Percentiles rank a stretch among this genome's conserved stretches.
phyloP scores from a whole-genome alignment of 768 basidiomycete genomes.

The Tulasnella sp. region DNA sequence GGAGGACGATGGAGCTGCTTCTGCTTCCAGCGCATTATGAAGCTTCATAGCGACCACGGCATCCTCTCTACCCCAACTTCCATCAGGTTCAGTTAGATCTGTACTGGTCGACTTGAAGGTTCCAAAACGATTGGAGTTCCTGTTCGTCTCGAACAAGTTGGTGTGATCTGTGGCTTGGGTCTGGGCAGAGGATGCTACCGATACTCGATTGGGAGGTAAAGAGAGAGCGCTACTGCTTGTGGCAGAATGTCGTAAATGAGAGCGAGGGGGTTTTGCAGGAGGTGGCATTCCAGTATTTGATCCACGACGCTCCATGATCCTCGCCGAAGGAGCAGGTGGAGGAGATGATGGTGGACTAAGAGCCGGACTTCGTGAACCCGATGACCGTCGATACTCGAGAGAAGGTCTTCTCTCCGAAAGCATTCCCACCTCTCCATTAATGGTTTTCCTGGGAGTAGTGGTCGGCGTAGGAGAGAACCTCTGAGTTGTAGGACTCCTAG shows the following conservation, averaged over 20 bases:
- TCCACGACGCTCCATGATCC: constrained; percentile 10
- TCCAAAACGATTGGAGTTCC: constrained; percentile 43
- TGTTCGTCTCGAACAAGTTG: constrained; percentile 27
- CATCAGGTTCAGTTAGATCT: constrained; percentile 54
- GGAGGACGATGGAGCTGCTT: neutral
- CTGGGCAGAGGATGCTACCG: constrained; percentile 18
- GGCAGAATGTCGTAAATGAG: neutral
- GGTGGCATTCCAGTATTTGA: constrained; percentile 24
- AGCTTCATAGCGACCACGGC: neutral
- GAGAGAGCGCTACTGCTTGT: no score
- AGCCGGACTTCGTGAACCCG: neutral
- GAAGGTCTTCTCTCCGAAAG: constrained; percentile 5
- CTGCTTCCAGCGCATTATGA: neutral
- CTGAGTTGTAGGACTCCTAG: neutral
- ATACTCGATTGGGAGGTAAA: constrained; percentile 11
- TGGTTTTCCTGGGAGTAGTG: neutral
- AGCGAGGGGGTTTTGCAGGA: constrained; percentile 17
- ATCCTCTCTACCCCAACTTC: constrained; percentile 15
- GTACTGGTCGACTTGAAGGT: constrained; percentile 74
- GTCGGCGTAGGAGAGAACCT: neutral
- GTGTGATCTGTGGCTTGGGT: constrained; percentile 30
- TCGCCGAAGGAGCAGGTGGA: constrained; percentile 5
- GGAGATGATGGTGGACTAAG: constrained; percentile 4
- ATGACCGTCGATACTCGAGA: neutral
- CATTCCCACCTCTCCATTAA: neutral